Evolutionary conservation across 139 green algal species (phyloP).

Genomic region (Pleodorina starrii): DNA sequence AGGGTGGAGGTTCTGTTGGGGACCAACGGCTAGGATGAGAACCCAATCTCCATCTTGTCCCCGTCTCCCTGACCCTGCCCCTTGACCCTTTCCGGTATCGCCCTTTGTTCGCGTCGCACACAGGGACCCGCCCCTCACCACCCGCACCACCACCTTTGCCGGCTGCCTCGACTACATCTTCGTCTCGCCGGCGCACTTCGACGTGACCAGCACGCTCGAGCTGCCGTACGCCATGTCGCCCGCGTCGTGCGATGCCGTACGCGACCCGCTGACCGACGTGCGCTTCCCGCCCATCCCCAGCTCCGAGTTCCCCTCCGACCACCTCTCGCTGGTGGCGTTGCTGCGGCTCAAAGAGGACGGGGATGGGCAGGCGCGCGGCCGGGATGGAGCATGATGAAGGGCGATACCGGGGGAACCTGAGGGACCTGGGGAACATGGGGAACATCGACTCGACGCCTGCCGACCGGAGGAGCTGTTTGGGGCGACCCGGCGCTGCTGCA

Average conservation of each 20-base stretch:
- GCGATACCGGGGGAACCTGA: too few species aligned
- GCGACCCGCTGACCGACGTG: slow-evolving; percentile 22
- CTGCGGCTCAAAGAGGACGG: slow-evolving; percentile 6
- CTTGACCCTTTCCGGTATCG: neutral
- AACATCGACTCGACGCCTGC: too few species aligned
- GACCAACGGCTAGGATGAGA: too few species aligned
- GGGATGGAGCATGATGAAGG: too few species aligned
- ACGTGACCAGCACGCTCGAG: neutral
- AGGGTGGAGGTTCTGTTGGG: too few species aligned
- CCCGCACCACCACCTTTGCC: slow-evolving; percentile 65
- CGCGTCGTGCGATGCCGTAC: neutral
- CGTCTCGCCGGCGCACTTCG: slow-evolving; percentile 16
- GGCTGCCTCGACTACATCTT: slow-evolving; percentile 78
- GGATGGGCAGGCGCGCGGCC: too few species aligned
- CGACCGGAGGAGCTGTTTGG: too few species aligned
- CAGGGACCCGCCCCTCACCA: slow-evolving; percentile 73
- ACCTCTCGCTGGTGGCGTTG: slow-evolving; percentile 31
- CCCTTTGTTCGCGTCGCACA: neutral
- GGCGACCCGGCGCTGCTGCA: too few species aligned
- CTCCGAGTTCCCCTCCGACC: slow-evolving; percentile 7
- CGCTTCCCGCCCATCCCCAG: slow-evolving; percentile 8
- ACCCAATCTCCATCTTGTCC: too few species aligned
- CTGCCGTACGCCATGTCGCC: slow-evolving; percentile 4
- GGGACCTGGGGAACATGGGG: too few species aligned
- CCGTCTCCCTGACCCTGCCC: neutral